Percentiles rank a stretch among this genome's conserved stretches.
These are phyloP conservation scores for Eimeria necatrix DNA, from an alignment of 169 alveolate species.

Conservation along the genomic window DNA sequence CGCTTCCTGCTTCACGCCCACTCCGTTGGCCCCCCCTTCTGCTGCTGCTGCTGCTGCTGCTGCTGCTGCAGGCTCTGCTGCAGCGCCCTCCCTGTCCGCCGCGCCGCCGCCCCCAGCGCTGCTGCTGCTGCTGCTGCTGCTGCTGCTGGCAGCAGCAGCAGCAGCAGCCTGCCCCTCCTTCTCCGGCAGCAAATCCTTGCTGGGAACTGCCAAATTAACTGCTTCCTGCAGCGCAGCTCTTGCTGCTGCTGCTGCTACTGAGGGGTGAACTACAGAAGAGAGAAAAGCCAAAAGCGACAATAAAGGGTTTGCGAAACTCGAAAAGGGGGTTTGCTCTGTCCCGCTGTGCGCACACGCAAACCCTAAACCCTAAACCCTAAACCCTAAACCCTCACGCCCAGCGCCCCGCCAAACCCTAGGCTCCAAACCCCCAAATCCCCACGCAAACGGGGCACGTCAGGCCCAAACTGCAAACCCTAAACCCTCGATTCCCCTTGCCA, in stretches of 20 bases:
- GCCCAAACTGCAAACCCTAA: too few species aligned
- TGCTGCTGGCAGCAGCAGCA: too few species aligned
- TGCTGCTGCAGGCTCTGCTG: background rate
- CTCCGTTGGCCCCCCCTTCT: background rate
- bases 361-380: background rate
- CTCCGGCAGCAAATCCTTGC: too few species aligned
- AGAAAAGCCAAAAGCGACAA: conserved; percentile 84
- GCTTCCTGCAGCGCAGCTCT: conserved; percentile 80
- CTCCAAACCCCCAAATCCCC: too few species aligned
- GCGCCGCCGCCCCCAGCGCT: background rate
- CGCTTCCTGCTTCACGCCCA: background rate
- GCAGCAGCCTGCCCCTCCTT: background rate
- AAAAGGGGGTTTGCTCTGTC: conserved; percentile 80
- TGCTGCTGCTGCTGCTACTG: conserved; percentile 86
- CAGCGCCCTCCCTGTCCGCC: background rate
- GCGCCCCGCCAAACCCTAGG: background rate
- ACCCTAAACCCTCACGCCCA: background rate
- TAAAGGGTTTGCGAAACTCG: conserved; percentile 83
- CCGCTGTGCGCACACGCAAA: conserved; percentile 76
- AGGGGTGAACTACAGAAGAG: conserved; percentile 84
- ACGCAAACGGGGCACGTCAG: background rate
- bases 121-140: background rate
- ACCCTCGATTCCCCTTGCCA: background rate
- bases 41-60: conserved; percentile 11
- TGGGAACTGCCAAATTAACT: background rate